Percentiles rank a stretch among this genome's conserved stretches.
Evolutionary conservation across 2,329 filamentous ascomycete genomes (phyloP).

Genomic region (Fusarium humuli): DNA sequence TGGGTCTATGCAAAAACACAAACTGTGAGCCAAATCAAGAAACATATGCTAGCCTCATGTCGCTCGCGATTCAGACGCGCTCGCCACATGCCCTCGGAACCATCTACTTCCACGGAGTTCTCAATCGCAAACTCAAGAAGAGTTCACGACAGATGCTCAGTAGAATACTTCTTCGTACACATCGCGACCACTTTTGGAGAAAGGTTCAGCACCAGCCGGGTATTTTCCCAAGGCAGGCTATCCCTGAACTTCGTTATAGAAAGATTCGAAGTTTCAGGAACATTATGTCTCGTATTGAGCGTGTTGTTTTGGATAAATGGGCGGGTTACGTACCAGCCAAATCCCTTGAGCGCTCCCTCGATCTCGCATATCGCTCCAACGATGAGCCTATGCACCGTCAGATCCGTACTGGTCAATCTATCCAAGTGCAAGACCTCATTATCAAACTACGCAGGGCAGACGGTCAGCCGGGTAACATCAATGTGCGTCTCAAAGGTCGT

Average conservation of each 20-base stretch:
- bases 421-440: conserved; percentile 28
- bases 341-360: conserved; percentile 45
- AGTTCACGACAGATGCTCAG: conserved; percentile 42
- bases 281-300: conserved; percentile 48
- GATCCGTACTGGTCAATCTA: conserved; percentile 17
- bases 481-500: conserved; percentile 40
- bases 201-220: conserved; percentile 35
- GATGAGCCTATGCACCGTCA: conserved; percentile 46
- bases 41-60: conserved; percentile 55
- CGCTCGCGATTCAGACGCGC: conserved; percentile 50
- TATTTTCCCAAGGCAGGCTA: conserved; percentile 48
- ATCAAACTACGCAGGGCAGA: conserved; percentile 40
- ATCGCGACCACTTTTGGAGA: conserved; percentile 46
- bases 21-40: conserved; percentile 44
- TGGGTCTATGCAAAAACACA: conserved; percentile 37
- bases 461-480: conserved; percentile 33
- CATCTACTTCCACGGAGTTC: conserved; percentile 50
- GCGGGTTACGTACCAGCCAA: conserved; percentile 47
- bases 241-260: conserved; percentile 29
- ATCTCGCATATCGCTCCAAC: conserved; percentile 44
- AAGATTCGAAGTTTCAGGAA: conserved; percentile 32
- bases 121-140: conserved; percentile 48
- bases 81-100: conserved; percentile 49
- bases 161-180: conserved; percentile 43
- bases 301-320: conserved; percentile 47